A percentile compares a stretch with the other conserved stretches of the same genome.
These are phyloP conservation scores for Skeletonema tropicum DNA, from an alignment of 108 stramenopile species.

Conservation along the genomic window DNA sequence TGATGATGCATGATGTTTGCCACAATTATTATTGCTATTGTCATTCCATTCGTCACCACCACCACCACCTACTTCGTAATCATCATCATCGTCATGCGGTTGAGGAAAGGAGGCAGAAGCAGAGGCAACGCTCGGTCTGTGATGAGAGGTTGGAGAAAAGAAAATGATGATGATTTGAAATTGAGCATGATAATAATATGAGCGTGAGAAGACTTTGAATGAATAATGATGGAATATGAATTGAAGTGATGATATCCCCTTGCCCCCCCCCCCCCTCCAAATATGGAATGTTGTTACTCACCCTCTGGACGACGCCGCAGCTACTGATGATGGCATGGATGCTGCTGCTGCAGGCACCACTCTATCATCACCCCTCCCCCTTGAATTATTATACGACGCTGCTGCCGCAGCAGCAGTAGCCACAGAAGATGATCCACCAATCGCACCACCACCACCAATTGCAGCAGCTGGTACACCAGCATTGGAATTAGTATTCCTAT, in stretches of 20 bases:
- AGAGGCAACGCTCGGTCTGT: background rate
- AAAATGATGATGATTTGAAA: background rate
- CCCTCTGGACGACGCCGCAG: background rate
- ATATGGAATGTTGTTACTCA: background rate
- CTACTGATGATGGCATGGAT: background rate
- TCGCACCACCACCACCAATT: background rate
- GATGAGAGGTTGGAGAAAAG: background rate
- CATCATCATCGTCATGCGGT: background rate
- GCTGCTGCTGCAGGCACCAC: background rate
- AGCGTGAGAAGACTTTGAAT: background rate
- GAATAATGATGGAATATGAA: background rate
- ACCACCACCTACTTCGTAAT: background rate
- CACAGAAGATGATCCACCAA: no score
- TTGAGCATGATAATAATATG: no score
- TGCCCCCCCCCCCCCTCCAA: background rate
- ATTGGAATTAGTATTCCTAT: no score
- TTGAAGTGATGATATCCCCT: background rate
- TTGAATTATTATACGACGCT: no score
- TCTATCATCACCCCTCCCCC: background rate
- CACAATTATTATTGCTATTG: background rate
- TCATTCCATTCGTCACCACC: slow-evolving; percentile 6
- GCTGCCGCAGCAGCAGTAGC: background rate
- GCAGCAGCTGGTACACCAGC: background rate
- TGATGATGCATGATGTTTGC: slow-evolving; percentile 3
- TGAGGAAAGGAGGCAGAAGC: slow-evolving; percentile 5